Base-by-base conservation (phyloP, 2,329 filamentous ascomycete species). In the Fusarium coicis region DNA sequence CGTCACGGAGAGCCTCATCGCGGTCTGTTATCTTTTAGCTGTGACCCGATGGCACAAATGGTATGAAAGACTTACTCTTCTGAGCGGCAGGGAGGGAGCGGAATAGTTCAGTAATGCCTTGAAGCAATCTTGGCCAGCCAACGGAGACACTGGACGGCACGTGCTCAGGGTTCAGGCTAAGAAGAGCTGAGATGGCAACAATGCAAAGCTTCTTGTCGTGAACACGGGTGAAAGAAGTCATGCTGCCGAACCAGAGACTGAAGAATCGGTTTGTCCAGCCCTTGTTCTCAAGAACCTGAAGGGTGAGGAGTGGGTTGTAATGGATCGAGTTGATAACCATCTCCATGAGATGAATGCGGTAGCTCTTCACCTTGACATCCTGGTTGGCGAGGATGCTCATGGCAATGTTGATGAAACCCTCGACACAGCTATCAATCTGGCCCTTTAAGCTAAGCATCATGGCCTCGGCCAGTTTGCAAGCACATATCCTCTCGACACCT, bases 201-300 rank as follows among this genome's bases (percentile, higher is more conserved):
- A 99, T 98, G 71, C 94, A 98, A 32, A 99, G 87, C 87, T 98
- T 99, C 89, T 99, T 99, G 86, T 99, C 96, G 81, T 99, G 96
- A 5, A 99, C 96, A 46, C 96, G 90, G 58, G 91, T 93, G 85
- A 99, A 98, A 78, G 90, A 92, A 71, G 97, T 93, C 85, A 99
- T 99, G 84, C 92, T 97, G 46, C 94, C 94, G 83, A 99, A 99
- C 96, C 96, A 99, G 66, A 97, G 86, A 83, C 94, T 97, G 87
- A 99, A 99, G 85, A 99, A 99, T 80, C 97, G 97, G 84, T 98
- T 98, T 11, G 96, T 98, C 96, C 95, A 98, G 68, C 91, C 92
- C 79, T 97, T 96, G 59, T 88, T 85, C 84, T 99, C 96, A n/a
- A 99, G 88, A 42, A 97, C 91, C 70, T 95, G 92, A 28, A 99